Conservation (phyloP, 2,329 filamentous ascomycete genomes). For the Scleromitrula shiraiana region DNA sequence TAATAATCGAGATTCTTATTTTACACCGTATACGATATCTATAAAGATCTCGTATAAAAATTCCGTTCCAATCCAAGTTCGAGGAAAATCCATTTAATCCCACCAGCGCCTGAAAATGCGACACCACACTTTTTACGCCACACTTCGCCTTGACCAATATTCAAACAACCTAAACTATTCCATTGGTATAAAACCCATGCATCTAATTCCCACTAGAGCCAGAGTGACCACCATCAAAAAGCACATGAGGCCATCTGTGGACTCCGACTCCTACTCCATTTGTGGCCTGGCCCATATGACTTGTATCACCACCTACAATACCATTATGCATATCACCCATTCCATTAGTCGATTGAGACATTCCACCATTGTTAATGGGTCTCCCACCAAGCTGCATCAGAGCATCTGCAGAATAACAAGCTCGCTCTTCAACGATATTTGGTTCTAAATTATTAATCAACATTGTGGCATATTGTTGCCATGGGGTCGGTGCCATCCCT, state of each 20-base stretch:
- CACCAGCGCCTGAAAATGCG: too few species aligned
- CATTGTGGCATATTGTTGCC: constrained; percentile 28
- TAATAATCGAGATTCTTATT: too few species aligned
- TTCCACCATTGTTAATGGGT: constrained; percentile 14
- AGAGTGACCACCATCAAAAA: constrained; percentile 18
- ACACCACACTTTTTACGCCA: too few species aligned
- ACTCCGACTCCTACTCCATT: neutral
- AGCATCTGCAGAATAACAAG: constrained; percentile 27
- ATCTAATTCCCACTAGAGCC: neutral
- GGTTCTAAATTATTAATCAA: constrained; percentile 25
- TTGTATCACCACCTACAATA: neutral
- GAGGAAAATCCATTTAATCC: too few species aligned
- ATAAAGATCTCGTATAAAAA: too few species aligned
- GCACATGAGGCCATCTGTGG: constrained; percentile 24
- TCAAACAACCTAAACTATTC: too few species aligned
- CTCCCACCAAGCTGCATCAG: constrained; percentile 27
- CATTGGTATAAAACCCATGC: too few species aligned
- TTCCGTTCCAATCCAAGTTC: too few species aligned
- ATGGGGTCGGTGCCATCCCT: constrained; percentile 17
- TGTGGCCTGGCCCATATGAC: constrained; percentile 6
- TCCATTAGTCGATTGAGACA: neutral
- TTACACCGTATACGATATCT: too few species aligned
- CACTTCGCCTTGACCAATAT: too few species aligned
- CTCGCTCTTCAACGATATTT: too few species aligned
- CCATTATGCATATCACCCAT: constrained; percentile 2